Percentiles rank a stretch among this genome's conserved stretches.
Conservation (phyloP, 2,329 filamentous ascomycete species). For the Thermoascus crustaceus region DNA sequence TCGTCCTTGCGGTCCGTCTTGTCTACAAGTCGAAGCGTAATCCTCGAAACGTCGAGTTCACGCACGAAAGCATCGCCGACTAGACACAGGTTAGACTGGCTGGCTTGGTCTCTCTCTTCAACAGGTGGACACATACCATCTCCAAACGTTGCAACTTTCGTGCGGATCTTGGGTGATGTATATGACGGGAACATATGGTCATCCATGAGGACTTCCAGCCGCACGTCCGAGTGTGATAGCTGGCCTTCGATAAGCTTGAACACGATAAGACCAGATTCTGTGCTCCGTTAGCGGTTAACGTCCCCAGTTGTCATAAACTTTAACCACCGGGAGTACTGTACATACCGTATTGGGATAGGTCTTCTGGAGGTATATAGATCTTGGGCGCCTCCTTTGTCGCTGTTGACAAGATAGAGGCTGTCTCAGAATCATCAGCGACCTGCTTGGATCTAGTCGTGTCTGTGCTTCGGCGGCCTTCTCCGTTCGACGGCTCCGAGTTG, state of each 20-base stretch:
- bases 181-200: slow-evolving; percentile 92
- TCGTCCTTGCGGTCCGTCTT: slow-evolving; percentile 66
- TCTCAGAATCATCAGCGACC: neutral
- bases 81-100: slow-evolving; percentile 20
- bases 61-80: slow-evolving; percentile 90
- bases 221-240: slow-evolving; percentile 64
- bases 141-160: slow-evolving; percentile 64
- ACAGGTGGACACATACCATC: slow-evolving; percentile 51
- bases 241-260: slow-evolving; percentile 92
- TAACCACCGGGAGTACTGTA: slow-evolving; percentile 34
- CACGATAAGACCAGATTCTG: slow-evolving; percentile 83
- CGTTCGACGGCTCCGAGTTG: neutral
- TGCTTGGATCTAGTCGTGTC: neutral
- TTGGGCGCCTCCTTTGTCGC: slow-evolving; percentile 6
- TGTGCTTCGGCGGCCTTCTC: neutral
- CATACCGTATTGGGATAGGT: slow-evolving; percentile 23
- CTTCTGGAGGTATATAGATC: slow-evolving; percentile 2
- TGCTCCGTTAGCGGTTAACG: slow-evolving; percentile 28
- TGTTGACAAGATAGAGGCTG: slow-evolving; percentile 8
- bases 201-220: slow-evolving; percentile 84
- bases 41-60: slow-evolving; percentile 90
- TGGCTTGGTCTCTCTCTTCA: too few species aligned
- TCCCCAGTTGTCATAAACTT: too few species aligned
- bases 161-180: slow-evolving; percentile 65
- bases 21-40: slow-evolving; percentile 79